Evolutionary conservation across 2,329 filamentous ascomycete genomes (phyloP).

Genomic region (Trichoderma afroharzianum): DNA sequence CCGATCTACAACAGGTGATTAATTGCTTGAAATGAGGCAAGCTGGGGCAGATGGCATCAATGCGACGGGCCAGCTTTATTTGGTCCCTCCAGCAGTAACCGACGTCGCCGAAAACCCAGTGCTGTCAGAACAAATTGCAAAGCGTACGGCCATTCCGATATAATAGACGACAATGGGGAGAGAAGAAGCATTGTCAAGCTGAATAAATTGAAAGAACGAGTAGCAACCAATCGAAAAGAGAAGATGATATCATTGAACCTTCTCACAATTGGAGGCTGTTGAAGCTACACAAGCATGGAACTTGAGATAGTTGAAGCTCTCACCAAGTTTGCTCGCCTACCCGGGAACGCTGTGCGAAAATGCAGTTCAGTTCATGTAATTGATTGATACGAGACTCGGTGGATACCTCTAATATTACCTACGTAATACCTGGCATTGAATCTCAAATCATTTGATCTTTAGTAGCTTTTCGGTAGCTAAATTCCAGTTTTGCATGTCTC

Average conservation of each 20-base stretch:
- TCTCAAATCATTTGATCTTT: too few species aligned
- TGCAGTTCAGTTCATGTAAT: too few species aligned
- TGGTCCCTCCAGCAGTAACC: neutral
- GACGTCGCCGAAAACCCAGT: neutral
- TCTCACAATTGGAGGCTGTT: neutral
- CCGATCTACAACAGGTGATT: neutral
- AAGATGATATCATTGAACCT: neutral
- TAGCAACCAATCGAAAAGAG: too few species aligned
- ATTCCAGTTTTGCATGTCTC: neutral
- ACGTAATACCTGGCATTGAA: neutral
- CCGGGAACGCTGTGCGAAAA: neutral
- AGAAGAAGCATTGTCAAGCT: neutral
- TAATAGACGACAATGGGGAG: neutral
- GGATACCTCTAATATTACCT: neutral
- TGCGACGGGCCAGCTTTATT: neutral
- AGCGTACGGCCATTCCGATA: neutral
- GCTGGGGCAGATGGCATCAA: neutral
- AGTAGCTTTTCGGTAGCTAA: neutral
- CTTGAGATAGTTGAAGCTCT: neutral
- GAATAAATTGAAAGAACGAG: neutral
- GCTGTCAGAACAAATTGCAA: neutral
- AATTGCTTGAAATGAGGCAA: neutral
- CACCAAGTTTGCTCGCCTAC: neutral
- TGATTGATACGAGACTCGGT: neutral
- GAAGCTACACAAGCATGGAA: neutral